phyloP scores from a whole-genome alignment of 2,329 filamentous ascomycete genomes.

The Phaeomoniella chlamydospora region DNA sequence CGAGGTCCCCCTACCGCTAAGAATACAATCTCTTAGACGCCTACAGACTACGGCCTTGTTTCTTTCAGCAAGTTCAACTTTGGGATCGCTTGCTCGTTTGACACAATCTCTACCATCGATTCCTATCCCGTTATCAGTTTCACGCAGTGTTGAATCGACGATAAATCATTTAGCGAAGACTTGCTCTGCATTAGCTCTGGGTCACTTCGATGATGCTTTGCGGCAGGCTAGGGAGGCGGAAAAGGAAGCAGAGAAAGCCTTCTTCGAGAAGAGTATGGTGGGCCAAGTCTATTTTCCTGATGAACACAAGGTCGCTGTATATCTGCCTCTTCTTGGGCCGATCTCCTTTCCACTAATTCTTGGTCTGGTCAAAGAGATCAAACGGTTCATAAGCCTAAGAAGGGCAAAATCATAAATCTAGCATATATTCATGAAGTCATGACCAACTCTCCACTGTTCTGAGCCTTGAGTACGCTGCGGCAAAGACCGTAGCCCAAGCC shows the following conservation, averaged over 20 bases:
- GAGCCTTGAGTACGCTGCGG: too few species aligned
- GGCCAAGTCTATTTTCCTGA: conserved; percentile 97
- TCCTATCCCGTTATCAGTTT: conserved; percentile 75
- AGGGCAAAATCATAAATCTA: conserved; percentile 11
- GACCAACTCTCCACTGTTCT: too few species aligned
- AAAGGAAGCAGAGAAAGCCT: conserved; percentile 77
- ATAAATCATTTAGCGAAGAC: conserved; percentile 64
- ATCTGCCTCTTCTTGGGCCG: conserved; percentile 78
- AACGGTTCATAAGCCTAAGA: conserved; percentile 27
- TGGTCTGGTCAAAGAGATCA: conserved; percentile 69
- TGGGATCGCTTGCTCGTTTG: conserved; percentile 82
- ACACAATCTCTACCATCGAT: conserved; percentile 76
- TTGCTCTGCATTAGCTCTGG: conserved; percentile 53
- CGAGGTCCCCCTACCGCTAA: conserved; percentile 64
- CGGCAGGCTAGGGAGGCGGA: conserved; percentile 74
- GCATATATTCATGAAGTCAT: background rate
- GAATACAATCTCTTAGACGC: conserved; percentile 71
- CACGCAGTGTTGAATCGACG: conserved; percentile 68
- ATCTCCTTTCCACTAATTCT: conserved; percentile 81
- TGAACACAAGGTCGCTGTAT: conserved; percentile 95
- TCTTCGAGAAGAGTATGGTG: conserved; percentile 99
- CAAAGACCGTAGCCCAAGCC: too few species aligned
- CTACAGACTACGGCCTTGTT: conserved; percentile 74
- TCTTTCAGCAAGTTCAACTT: conserved; percentile 77
- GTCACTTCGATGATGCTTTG: conserved; percentile 51